Base-by-base conservation (phyloP, 2,329 filamentous ascomycete species). In the Diplodia scrobiculata region DNA sequence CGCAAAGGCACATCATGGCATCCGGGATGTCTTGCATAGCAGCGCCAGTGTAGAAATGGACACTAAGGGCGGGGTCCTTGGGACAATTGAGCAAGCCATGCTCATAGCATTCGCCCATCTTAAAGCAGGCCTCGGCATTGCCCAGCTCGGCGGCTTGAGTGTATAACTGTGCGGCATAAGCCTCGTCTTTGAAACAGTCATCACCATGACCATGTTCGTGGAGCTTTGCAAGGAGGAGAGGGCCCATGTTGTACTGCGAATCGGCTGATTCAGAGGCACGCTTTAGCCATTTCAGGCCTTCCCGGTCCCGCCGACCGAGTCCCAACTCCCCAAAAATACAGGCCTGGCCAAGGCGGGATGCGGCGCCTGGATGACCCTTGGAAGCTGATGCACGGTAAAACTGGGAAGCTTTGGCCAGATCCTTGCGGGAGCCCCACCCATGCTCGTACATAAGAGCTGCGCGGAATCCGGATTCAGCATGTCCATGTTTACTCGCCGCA, bases 1-100 rank as follows among this genome's bases (percentile, higher is more conserved):
- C 95, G 78, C 95, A 99, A 9, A 99, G 83, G 4, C 94, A 94
- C 93, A 99, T 97, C 92, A 98, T 98, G 55, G 92, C 94, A 55
- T 88, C 85, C 0, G 92, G 84, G 73, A 97, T 90, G 0, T 91
- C 92, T 53, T 85, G 84, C 73, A 96, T 91, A 2, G 95, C 95
- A 13, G 95, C 94, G 29, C 89, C 89, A 1, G 94, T 99, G 80
- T 99, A 99, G 75, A 97, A 99, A 77, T 99, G 95, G 10, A 99
- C 92, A 70, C 92, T 97, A 63, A 99, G 82, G 1, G 93, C 92
- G 1, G 95, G 92, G 76, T 99, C 95, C 63, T 89, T 87, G 0
- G 95, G 95, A 74, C 95, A 99, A 70, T 86, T 88, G 66, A 98
- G 83, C 69, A 88, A 87, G 14, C 95, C 95, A 73, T 97, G 92